Base-by-base conservation (phyloP, 2,329 filamentous ascomycete genomes). In the Cladophialophora immunda region DNA sequence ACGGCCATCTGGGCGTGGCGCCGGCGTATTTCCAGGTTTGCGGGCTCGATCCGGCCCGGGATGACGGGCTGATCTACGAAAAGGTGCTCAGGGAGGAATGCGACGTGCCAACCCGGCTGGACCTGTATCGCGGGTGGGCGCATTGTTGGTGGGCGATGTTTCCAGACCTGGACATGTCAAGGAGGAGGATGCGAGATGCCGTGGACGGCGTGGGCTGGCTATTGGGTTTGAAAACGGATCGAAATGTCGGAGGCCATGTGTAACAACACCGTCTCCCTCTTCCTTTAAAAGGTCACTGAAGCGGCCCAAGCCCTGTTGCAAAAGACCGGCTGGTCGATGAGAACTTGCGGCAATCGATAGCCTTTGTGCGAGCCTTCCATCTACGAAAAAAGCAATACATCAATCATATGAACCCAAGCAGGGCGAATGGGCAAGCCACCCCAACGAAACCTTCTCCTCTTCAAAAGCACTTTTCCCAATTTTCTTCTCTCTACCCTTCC, bases 11-110 rank as follows among this genome's bases (percentile, higher is more conserved):
- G 17, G 60, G 45, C 17, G 19, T 69, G 5, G 50, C 64, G 9
- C 69, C 67, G 5, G 78, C 81, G 0, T 87, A 85, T 71, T 75
- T 87, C 1, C 83, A 86, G 70, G 77, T 85, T 0, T 81, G 78
- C 67, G 85, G 84, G 11, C 66, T 83, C 65, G 86, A 87, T 71
- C 81, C 81, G 0, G 68, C 84, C 2, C 75, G 85, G 3, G 86
- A 88, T 65, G 85, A 87, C 62, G 82, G 76, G 0, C 67, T 87
- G 54, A 81, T 87, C 0, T 87, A 86, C 68, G 84, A 85, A 68
- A 74, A 78, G 45, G 72, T 82, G 2, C 71, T 87, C 64, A 75
- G 79, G 34, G 81, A 82, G 61, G 78, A 82, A 34, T 76, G 75
- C 1, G 79, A 75, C 4, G 76, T 85, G 7, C 72, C 77, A 70